phyloP scores from a whole-genome alignment of 129 eudicot genomes.

The Chrysanthemum lavandulifolium region DNA sequence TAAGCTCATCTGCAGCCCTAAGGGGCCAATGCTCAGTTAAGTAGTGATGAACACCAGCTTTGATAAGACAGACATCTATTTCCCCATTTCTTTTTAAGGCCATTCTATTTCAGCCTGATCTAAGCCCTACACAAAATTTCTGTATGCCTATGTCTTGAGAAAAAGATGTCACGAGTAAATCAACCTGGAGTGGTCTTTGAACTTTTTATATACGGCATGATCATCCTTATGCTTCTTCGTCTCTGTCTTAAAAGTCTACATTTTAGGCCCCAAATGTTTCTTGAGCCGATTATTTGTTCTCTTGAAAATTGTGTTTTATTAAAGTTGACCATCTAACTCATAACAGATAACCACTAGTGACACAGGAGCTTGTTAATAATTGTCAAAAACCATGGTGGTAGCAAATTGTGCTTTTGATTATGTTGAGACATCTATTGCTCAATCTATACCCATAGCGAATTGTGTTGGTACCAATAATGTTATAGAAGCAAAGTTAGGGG shows the following conservation, averaged over 20 bases:
- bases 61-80: neutral
- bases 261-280: slow-evolving; percentile 1
- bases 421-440: neutral
- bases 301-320: neutral
- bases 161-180: neutral
- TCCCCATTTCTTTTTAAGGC: neutral
- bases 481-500: no score
- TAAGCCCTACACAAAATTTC: neutral
- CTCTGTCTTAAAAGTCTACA: neutral
- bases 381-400: neutral
- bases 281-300: neutral
- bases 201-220: neutral
- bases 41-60: no score
- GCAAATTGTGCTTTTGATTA: neutral
- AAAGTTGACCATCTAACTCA: neutral
- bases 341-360: neutral
- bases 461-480: no score
- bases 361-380: slow-evolving; percentile 1
- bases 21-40: neutral
- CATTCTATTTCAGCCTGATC: neutral
- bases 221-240: neutral
- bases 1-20: no score
- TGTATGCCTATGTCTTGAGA: neutral
- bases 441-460: neutral
- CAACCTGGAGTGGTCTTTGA: neutral